These are phyloP conservation scores for Puccinia horiana DNA, from an alignment of 1,284 basidiomycete species.

Conservation along the genomic window DNA sequence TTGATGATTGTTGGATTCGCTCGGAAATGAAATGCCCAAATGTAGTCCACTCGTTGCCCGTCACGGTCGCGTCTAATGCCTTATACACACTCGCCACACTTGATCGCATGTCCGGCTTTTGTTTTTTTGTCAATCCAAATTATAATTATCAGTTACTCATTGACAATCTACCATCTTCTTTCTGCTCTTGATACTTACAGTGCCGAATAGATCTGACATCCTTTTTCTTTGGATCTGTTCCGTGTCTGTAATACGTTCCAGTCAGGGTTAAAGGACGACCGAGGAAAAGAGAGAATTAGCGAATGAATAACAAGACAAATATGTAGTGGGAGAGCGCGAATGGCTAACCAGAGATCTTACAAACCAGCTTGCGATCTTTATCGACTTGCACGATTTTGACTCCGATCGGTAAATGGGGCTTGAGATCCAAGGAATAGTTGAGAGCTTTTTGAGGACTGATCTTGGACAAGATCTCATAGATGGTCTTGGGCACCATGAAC, in stretches of 20 bases:
- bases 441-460: conserved; percentile 42
- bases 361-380: conserved; percentile 5
- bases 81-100: conserved; percentile 20
- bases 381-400: neutral
- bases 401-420: conserved; percentile 1
- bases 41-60: conserved; percentile 10
- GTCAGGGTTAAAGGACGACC: no score
- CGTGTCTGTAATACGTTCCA: conserved; percentile 21
- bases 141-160: no score
- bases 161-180: neutral
- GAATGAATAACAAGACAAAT: neutral
- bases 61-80: conserved; percentile 16
- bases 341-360: conserved; percentile 22
- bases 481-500: conserved; percentile 36
- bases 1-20: conserved; percentile 38
- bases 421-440: conserved; percentile 38
- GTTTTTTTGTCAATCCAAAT: neutral
- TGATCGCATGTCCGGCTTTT: conserved; percentile 25
- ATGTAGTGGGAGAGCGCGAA: neutral
- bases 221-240: conserved; percentile 34
- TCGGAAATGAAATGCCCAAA: conserved; percentile 25
- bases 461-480: conserved; percentile 24
- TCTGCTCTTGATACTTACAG: conserved; percentile 14
- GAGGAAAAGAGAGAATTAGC: neutral
- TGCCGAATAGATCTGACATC: conserved; percentile 35